Evolutionary conservation across 768 basidiomycete species (phyloP).

Genomic region (Leccinum disarticulatum): DNA sequence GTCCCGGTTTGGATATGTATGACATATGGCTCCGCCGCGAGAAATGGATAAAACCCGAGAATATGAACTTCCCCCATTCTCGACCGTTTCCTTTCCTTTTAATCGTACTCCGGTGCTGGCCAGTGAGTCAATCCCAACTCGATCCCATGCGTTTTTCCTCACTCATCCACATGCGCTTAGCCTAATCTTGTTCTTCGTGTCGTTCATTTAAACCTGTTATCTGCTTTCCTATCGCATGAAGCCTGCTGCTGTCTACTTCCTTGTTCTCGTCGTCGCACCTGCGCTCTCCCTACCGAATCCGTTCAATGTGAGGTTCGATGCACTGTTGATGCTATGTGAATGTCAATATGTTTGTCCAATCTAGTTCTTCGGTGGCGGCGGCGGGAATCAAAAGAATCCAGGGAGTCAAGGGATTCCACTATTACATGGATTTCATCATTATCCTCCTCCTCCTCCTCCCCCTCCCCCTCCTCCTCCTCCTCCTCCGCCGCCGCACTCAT

Average conservation of each 20-base stretch:
- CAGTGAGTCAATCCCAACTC: not conserved
- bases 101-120: not conserved
- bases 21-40: not conserved
- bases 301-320: not conserved
- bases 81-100: not conserved
- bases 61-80: not conserved
- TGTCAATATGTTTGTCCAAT: not conserved
- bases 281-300: not conserved
- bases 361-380: not conserved
- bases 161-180: not conserved
- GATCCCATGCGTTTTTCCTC: not conserved
- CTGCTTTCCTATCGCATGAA: not conserved
- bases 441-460: not conserved
- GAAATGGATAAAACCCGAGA: not conserved
- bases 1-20: not conserved
- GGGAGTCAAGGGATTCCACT: not conserved
- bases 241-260: not conserved
- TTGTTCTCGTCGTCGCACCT: not conserved
- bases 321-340: not conserved
- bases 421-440: not conserved
- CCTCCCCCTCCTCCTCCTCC: not conserved
- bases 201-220: not conserved
- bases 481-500: not conserved
- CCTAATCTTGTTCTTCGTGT: not conserved
- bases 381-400: not conserved